Percentiles rank a stretch among this genome's conserved stretches.
Evolutionary conservation across 1,284 basidiomycete genomes (phyloP).

Genomic region (Trametes sp.): DNA sequence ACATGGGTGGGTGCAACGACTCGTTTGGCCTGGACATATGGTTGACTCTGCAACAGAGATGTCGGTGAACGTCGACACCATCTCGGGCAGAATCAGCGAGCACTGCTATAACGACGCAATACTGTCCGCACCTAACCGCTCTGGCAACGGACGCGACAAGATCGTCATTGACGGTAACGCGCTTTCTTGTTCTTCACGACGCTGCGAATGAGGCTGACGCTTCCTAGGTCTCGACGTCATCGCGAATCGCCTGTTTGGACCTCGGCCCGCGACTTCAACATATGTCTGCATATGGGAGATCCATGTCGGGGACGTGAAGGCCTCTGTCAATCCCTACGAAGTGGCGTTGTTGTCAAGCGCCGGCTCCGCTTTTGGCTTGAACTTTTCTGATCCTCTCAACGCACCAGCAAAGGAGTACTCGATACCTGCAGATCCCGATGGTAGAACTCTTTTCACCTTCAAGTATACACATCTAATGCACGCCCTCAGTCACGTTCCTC

Average conservation of each 20-base stretch:
- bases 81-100: constrained; percentile 59
- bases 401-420: constrained; percentile 79
- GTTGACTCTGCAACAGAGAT: constrained; percentile 61
- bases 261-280: constrained; percentile 81
- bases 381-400: constrained; percentile 80
- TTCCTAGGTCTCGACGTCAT: constrained; percentile 78
- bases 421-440: constrained; percentile 74
- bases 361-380: constrained; percentile 66
- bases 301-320: constrained; percentile 67
- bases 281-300: constrained; percentile 95
- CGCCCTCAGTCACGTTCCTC: constrained; percentile 69
- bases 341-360: constrained; percentile 60
- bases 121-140: constrained; percentile 38
- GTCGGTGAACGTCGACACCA: constrained; percentile 73
- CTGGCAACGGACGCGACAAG: constrained; percentile 44
- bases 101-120: constrained; percentile 57
- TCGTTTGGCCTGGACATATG: not conserved
- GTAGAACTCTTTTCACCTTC: constrained; percentile 52
- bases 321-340: constrained; percentile 64
- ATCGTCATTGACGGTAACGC: constrained; percentile 71
- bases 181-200: not conserved
- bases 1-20: constrained; percentile 75
- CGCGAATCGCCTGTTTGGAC: constrained; percentile 88
- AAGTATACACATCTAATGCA: no score
- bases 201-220: not conserved